Base-by-base conservation (phyloP, 805 yeast genomes). In the Candida jianshihensis region DNA sequence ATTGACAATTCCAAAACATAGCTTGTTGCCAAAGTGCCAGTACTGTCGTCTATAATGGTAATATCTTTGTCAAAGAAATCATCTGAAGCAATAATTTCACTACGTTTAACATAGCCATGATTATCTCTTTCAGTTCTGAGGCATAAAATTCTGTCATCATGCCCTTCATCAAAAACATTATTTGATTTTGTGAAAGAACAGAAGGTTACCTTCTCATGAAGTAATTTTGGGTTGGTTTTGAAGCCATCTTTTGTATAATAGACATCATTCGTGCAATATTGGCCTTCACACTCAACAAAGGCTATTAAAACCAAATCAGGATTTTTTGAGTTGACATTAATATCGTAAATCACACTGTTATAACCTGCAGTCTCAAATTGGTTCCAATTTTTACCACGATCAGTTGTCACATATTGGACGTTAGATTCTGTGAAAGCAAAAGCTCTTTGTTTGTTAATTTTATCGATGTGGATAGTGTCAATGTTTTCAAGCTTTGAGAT, bases 171-270 rank as follows among this genome's bases (percentile, higher is more conserved):
- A 26, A 49, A 46, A 5, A 43, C 41, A 12, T 47, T 44, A 31
- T 48, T 53, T 5, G 59, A 51, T 4, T 48, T 44, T 17, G 57
- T 44, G 34, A 66, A 51, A 15, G 53, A 34, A 42, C 67, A 63
- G 15, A 64, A 64, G 12, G 56, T 42, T 1, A 44, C 35, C 4
- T 41, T 50, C 18, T 53, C 44, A 10, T 43, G 37, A 34, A 61
- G 19, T 20, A 42, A 30, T 5, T 49, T 41, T 15, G 55, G 56
- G 9, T 66, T 41, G 30, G 51, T 25, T n/a, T 60, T 56, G 50
- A 75, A 63, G 10, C 69, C 70, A 51, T 75, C 75, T 1, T 42
- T 53, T 6, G 81, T 68, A 48, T 66, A 66, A 44, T 50, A 71
- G 37, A 57, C 53, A 25, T 46, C 46, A 13, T 51, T 46, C 13